Percentiles rank a stretch among this genome's conserved stretches.
Evolutionary conservation across 2,329 filamentous ascomycete species (phyloP).

Genomic region (Macrophomina pseudophaseolina): DNA sequence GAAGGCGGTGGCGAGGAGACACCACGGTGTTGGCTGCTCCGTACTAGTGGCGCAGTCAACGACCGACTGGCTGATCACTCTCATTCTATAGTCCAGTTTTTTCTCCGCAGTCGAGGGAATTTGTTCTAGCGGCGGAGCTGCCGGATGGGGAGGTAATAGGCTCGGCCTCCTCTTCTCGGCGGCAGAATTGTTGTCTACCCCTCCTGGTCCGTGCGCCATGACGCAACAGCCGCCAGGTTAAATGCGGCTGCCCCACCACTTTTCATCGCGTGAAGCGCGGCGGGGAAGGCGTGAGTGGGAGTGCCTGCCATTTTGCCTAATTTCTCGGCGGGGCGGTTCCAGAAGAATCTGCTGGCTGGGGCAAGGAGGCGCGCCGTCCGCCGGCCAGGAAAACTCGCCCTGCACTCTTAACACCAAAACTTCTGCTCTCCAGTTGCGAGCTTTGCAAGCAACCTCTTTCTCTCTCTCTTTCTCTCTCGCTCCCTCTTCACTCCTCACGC

Average conservation of each 20-base stretch:
- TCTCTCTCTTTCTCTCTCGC: no score
- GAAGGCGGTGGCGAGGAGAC: not conserved
- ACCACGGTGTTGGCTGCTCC: not conserved
- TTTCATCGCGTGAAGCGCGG: constrained; percentile 8
- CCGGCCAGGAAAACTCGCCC: not conserved
- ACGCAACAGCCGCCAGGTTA: constrained; percentile 17
- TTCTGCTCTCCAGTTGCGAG: not conserved
- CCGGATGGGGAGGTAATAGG: constrained; percentile 14
- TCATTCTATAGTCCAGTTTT: constrained; percentile 9
- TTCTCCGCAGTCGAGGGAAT: constrained; percentile 11
- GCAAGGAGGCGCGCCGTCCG: not conserved
- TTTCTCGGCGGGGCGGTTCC: constrained; percentile 13
- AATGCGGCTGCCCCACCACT: constrained; percentile 14
- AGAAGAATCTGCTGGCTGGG: constrained; percentile 14
- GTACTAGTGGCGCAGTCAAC: not conserved
- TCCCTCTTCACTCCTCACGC: not conserved
- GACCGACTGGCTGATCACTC: constrained; percentile 5
- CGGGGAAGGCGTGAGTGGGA: constrained; percentile 8
- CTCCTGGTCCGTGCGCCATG: constrained; percentile 19
- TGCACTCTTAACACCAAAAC: not conserved
- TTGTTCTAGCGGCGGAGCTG: not conserved
- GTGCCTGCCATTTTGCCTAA: constrained; percentile 19
- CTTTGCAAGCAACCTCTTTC: not conserved
- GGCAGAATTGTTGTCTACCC: constrained; percentile 9
- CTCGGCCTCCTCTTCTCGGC: constrained; percentile 9